Conservation (phyloP, 208 protist species). For the Acanthamoeba divionensis region DNA sequence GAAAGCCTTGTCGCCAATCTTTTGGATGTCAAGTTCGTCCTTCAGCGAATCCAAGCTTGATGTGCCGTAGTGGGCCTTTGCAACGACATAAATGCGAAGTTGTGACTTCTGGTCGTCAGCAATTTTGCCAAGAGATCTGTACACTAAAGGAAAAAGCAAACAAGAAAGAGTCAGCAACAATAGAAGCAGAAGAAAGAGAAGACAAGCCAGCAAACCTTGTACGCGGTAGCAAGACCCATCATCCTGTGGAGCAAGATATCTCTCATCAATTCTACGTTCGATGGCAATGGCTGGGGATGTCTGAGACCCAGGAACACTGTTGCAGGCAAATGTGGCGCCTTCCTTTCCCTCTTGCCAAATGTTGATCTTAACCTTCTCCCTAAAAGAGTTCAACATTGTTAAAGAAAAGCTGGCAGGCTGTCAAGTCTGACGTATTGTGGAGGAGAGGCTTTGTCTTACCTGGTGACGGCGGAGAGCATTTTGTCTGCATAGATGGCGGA, state of each 20-base stretch:
- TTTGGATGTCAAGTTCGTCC: constrained; percentile 54
- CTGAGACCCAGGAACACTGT: constrained; percentile 55
- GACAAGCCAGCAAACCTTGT: not conserved
- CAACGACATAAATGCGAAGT: constrained; percentile 46
- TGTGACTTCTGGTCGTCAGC: not conserved
- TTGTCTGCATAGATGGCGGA: constrained; percentile 61
- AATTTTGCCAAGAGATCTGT: not conserved
- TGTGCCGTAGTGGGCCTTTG: not conserved
- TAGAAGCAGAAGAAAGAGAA: not conserved
- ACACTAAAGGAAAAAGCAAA: not conserved
- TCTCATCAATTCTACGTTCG: constrained; percentile 53
- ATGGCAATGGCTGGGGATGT: constrained; percentile 63
- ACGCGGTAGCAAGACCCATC: constrained; percentile 38
- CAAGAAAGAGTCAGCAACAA: not conserved
- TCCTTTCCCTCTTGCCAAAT: constrained; percentile 53
- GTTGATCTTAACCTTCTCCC: constrained; percentile 60
- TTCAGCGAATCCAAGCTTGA: not conserved
- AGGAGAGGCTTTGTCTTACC: not conserved
- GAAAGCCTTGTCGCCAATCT: constrained; percentile 53
- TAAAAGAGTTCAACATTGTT: not conserved
- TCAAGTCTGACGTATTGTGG: not conserved
- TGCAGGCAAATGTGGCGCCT: constrained; percentile 52
- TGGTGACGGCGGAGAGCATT: constrained; percentile 56
- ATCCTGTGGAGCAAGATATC: constrained; percentile 56
- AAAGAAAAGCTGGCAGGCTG: not conserved